phyloP scores from a whole-genome alignment of 148 eudicot species.

The Cornus kousa region DNA sequence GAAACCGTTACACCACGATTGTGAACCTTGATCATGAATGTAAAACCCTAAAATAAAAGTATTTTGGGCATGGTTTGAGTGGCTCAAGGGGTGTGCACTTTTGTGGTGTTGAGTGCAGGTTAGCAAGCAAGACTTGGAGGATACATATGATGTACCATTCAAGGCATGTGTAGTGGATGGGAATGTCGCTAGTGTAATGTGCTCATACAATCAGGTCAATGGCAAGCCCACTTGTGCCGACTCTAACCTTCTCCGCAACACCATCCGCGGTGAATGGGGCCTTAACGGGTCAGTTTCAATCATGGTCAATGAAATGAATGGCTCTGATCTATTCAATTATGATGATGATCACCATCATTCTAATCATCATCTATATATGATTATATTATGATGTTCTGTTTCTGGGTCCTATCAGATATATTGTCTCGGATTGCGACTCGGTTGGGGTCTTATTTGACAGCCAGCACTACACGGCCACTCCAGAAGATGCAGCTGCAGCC shows the following conservation, averaged over 20 bases:
- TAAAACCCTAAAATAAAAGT: too few species aligned
- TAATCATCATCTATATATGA: background rate
- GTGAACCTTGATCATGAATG: too few species aligned
- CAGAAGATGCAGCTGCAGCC: slow-evolving; percentile 78
- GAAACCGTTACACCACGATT: too few species aligned
- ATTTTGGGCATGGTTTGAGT: too few species aligned
- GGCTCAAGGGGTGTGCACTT: too few species aligned
- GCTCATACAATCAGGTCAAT: slow-evolving; percentile 94
- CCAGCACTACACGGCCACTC: slow-evolving; percentile 79
- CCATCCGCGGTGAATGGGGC: slow-evolving; percentile 84
- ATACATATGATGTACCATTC: slow-evolving; percentile 92
- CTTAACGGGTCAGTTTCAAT: slow-evolving; percentile 60
- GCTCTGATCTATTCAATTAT: background rate
- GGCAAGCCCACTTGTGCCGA: slow-evolving; percentile 96
- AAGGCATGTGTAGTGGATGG: slow-evolving; percentile 90
- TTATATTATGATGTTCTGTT: background rate
- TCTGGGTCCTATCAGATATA: slow-evolving; percentile 41
- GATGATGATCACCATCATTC: too few species aligned
- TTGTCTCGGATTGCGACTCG: slow-evolving; percentile 87
- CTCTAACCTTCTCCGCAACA: slow-evolving; percentile 62
- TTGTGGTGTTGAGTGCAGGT: slow-evolving; percentile 37
- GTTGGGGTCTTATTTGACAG: slow-evolving; percentile 52
- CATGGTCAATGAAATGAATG: background rate
- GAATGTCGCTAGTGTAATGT: slow-evolving; percentile 89
- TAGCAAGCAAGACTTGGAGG: slow-evolving; percentile 84